These are phyloP conservation scores for Trypanosoma platydactyli DNA, from an alignment of 208 protist species.

Conservation along the genomic window DNA sequence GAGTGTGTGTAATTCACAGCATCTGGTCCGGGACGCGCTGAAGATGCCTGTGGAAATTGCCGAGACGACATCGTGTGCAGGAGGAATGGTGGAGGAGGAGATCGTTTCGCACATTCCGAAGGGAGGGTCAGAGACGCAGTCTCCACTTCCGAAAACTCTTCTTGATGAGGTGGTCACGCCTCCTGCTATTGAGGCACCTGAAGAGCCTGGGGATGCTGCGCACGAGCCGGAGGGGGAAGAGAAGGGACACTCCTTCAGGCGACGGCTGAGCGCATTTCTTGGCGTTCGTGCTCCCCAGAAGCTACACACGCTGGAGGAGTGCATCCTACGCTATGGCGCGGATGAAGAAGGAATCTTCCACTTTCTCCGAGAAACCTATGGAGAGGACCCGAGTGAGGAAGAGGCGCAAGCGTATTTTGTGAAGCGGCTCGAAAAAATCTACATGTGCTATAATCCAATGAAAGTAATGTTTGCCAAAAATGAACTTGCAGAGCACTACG, in stretches of 20 bases:
- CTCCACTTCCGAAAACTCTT: not conserved
- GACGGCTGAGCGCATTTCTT: slow-evolving; percentile 22
- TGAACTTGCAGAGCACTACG: slow-evolving; percentile 13
- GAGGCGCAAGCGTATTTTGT: slow-evolving; percentile 21
- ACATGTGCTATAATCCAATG: not conserved
- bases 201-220: not conserved
- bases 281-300: slow-evolving; percentile 20
- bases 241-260: not conserved
- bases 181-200: not conserved
- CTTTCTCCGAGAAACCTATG: slow-evolving; percentile 3
- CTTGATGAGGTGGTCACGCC: not conserved
- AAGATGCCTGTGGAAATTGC: slow-evolving; percentile 45
- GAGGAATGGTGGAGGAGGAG: slow-evolving; percentile 44
- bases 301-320: slow-evolving; percentile 5
- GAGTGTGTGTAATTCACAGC: not conserved
- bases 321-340: not conserved
- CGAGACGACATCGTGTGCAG: slow-evolving; percentile 34
- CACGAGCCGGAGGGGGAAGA: not conserved
- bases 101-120: slow-evolving; percentile 44
- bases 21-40: slow-evolving; percentile 35
- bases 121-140: slow-evolving; percentile 48
- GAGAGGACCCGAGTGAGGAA: slow-evolving; percentile 12
- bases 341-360: slow-evolving; percentile 11
- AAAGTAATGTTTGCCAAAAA: slow-evolving; percentile 1
- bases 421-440: slow-evolving; percentile 13